These are phyloP conservation scores for Vicia villosa DNA, from an alignment of 306 rosid genomes.

Conservation along the genomic window DNA sequence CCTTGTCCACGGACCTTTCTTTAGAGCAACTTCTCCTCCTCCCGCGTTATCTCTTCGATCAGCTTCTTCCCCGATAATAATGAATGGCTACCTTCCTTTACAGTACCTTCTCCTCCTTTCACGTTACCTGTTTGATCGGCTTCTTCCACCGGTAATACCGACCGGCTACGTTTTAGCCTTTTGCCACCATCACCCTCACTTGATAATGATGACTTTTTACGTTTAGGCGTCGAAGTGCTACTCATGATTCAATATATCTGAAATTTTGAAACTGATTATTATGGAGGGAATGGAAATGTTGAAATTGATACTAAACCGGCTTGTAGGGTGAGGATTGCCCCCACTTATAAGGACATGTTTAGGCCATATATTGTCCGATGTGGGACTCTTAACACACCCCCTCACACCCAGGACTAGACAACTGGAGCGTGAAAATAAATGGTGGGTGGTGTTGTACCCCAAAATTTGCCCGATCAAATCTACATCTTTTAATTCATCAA, in stretches of 20 bases:
- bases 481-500: too few species aligned
- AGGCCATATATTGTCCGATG: too few species aligned
- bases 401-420: too few species aligned
- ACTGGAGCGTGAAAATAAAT: too few species aligned
- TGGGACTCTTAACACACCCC: too few species aligned
- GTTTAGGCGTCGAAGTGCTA: constrained; percentile 39
- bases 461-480: too few species aligned
- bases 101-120: neutral
- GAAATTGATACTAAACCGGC: too few species aligned
- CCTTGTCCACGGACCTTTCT: constrained; percentile 91
- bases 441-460: too few species aligned
- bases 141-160: constrained; percentile 30
- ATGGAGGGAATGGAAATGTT: too few species aligned
- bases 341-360: too few species aligned
- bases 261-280: too few species aligned
- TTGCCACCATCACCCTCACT: neutral
- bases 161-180: neutral
- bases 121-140: constrained; percentile 38
- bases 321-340: too few species aligned
- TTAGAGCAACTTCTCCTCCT: constrained; percentile 48
- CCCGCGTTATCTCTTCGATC: constrained; percentile 42
- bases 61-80: constrained; percentile 36
- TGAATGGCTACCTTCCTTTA: constrained; percentile 8
- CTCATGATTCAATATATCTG: constrained; percentile 48
- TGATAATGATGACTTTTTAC: constrained; percentile 37